phyloP scores from a whole-genome alignment of 2,329 filamentous ascomycete genomes.

The Aspergillus ochraceoroseus region DNA sequence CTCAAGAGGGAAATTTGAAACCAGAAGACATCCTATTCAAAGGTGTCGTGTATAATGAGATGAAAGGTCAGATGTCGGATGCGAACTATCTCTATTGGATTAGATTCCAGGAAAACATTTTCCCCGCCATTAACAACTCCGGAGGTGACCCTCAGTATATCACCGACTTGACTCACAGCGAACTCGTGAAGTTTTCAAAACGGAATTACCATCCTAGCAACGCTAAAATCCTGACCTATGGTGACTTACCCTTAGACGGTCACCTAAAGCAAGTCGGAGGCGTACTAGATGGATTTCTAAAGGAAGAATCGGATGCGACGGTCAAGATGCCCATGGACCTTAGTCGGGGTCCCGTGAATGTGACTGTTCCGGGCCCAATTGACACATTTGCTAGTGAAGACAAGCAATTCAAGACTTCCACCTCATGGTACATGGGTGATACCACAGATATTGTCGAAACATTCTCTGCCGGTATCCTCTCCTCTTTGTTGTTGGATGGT shows the following conservation, averaged over 20 bases:
- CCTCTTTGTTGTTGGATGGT: constrained; percentile 81
- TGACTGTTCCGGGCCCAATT: constrained; percentile 72
- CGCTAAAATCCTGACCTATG: constrained; percentile 91
- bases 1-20: constrained; percentile 38
- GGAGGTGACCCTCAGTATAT: constrained; percentile 95
- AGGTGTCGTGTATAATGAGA: constrained; percentile 69
- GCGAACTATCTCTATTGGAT: constrained; percentile 96
- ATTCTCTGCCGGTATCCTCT: constrained; percentile 77
- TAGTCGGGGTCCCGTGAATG: constrained; percentile 58
- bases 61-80: constrained; percentile 99
- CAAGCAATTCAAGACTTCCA: constrained; percentile 87
- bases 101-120: constrained; percentile 87
- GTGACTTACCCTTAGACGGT: constrained; percentile 77
- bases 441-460: constrained; percentile 78
- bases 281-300: constrained; percentile 68
- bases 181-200: constrained; percentile 80
- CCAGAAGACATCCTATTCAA: constrained; percentile 43
- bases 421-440: constrained; percentile 87
- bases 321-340: constrained; percentile 74
- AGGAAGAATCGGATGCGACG: constrained; percentile 63
- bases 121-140: constrained; percentile 91
- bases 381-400: constrained; percentile 82
- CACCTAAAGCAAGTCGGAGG: constrained; percentile 75
- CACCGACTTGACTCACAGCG: constrained; percentile 86
- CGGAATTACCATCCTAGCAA: constrained; percentile 98